Base-by-base conservation (phyloP, 1,139 yeast species). In the Suhomyces maxii region DNA sequence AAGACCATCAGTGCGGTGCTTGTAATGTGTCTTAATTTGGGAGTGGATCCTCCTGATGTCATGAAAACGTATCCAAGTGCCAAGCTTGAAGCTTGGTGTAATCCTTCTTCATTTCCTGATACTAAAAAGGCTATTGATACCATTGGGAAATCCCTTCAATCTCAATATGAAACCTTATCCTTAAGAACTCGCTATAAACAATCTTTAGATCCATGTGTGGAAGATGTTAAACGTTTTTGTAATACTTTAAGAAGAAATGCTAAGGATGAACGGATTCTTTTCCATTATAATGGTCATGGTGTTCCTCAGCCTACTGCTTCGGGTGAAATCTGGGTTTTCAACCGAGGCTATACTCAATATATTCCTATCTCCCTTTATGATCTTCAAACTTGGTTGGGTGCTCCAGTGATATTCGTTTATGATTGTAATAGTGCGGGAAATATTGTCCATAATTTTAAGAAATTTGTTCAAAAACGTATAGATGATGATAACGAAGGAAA, bases 271-370 rank as follows among this genome's bases (percentile, higher is more conserved):
- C 77, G 99, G 45, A 86, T 91, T 9, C 65, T 93, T 44, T 93
- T 93, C 65, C 99, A 95, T 63, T 93, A 95, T 64, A 93, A 93
- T 59, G 99, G 99, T 4, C 99, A 93, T 61, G 99, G 99, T 13
- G 99, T 93, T 2, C 99, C 99, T 0, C 90, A 90, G 55, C 99
- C 99, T 0, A 95, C 99, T 0, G 83, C 90, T 28, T 83, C 91
- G 45, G 99, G 99, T n/a, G 99, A 93, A 61, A 89, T 93, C 23
- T 93, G 99, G 99, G 98, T 95, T 12, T 93, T 93, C 69, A 93
- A 93, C 65, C 74, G 97, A 56, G 97, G 97, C 1, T 95, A 91
- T 64, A 93, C 99, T 1, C 99, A 93, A 67, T 93, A 93, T 63
- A 93, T 93, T 50, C 99, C 99, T 1, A 95, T 93, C 2, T 88